phyloP scores from a whole-genome alignment of 2,329 filamentous ascomycete species.

The Colletotrichum viniferum region DNA sequence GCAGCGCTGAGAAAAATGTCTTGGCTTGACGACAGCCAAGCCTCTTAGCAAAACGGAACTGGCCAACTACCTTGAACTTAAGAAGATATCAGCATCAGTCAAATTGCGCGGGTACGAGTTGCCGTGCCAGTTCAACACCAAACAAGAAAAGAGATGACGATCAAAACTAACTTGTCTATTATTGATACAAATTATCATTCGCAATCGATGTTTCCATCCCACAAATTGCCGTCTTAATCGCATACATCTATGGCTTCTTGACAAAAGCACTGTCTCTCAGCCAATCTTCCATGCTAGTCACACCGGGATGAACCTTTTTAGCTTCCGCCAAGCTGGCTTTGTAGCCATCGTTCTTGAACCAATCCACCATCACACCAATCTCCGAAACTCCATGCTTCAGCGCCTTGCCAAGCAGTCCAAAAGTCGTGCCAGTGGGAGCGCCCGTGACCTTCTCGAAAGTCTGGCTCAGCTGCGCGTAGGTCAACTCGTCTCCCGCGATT shows the following conservation, averaged over 20 bases:
- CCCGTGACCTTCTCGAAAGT: background rate
- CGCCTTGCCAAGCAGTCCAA: background rate
- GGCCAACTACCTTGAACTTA: background rate
- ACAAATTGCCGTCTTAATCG: background rate
- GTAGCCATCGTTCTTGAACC: constrained; percentile 3
- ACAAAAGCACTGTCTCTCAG: background rate
- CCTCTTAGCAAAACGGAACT: background rate
- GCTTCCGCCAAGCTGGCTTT: background rate
- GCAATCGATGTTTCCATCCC: background rate
- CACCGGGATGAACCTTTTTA: background rate
- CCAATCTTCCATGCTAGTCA: background rate
- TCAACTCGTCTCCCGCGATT: background rate
- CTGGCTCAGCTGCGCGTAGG: background rate
- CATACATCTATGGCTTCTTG: background rate
- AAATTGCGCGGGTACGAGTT: background rate
- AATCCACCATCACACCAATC: background rate
- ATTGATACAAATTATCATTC: background rate
- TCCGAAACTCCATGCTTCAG: background rate
- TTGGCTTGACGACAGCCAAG: background rate
- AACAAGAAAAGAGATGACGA: background rate
- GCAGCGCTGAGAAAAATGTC: too few species aligned
- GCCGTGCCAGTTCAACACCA: background rate
- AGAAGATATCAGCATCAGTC: background rate
- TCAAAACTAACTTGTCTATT: background rate
- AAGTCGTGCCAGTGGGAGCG: background rate